Evolutionary conservation across 495 filamentous ascomycete species (phyloP), one percentile per base, ranked within the genome.

Genomic region (Penicillium cataractarum): DNA sequence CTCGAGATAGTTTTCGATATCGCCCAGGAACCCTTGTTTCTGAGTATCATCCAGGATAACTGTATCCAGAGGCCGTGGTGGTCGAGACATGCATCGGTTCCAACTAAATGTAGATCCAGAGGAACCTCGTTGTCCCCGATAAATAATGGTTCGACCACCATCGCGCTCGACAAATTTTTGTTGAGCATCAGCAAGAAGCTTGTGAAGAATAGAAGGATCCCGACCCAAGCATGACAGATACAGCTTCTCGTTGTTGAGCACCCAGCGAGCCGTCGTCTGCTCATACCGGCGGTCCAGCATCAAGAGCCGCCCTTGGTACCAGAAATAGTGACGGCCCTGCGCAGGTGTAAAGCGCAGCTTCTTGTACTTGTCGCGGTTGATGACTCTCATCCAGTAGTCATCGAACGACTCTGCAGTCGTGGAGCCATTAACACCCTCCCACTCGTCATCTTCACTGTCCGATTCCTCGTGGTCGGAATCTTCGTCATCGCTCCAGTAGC

Each of bases 1-100:
- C 59, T 92, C 87, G 7, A 97, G 77, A 66, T 94, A 97, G 66
- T 97, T 92, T 73, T 92, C 92, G 71, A 97, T 91, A 72, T 97
- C 94, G 17, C 80, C 74, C 32, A 96, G 74, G 21, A 97, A 82
- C 27, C 78, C 81, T 10, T 86, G 71, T 76, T 97, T 97, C 72
- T 92, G 86, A 33, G 78, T 71, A 26, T 84, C 80, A 61, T 96
- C 93, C 17, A 97, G 78, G 2, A 95, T 87, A 0, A 97, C 93
- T 0, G 93, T 97, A 4, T 85, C 83, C 78, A 97, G 86, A 3
- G 93, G 89, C 26, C 93, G 79, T 0, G 89, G 87, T 0, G 90
- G 85, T n/a, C 91, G 75, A 37, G 85, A 83, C 58, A 89, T 88
- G 24, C 88, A 88, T 60, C 84, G 82, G 26, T 78, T 68, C 91